Base-by-base conservation (phyloP, 2,329 filamentous ascomycete species). In the Alternaria viburni region DNA sequence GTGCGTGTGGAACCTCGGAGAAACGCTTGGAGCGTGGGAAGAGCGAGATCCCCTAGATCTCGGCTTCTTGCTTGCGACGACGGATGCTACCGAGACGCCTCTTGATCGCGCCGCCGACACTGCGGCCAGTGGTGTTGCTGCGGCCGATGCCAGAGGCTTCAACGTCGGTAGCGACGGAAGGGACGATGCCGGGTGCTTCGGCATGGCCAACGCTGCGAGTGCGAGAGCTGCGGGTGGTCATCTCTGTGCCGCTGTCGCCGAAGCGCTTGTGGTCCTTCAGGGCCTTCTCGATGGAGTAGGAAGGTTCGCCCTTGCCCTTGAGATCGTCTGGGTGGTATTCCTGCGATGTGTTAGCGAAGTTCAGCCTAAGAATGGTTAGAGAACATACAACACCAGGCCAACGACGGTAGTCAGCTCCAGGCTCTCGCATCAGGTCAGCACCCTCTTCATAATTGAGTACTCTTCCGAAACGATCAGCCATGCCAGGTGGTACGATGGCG, bases 361-460 rank as follows among this genome's bases (percentile, higher is more conserved):
- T 15, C 45, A 12, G 43, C 21, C 10, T 49, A n/a, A 3, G 15
- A 54, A 26, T 21, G 8, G 17, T 9, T 46, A 15, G 25, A n/a
- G n/a, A 13, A 86, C 90, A 80, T 85, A 96, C 93, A 69, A 92
- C 77, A 54, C 88, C 89, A 5, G 90, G 87, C 83, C 89, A 95
- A 50, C 92, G 87, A 81, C 89, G 91, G 76, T 96, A 97, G 13
- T 91, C 85, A n/a, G 90, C 91, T 15, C 91, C 92, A 64, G 91
- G 88, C 72, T 95, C 92, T 54, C 90, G 86, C 90, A 94, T 93
- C 76, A 97, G 84, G 74, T 97, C 93, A 3, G 90, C 86, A n/a
- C 93, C 93, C 74, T 97, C 93, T 72, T 93, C 84, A 73, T 97
- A 97, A 26, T 89, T 69, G 84, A 96, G 92, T 11, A 86, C 82